Conservation (phyloP, 108 stramenopile genomes). For the Craspedostauros australis region DNA sequence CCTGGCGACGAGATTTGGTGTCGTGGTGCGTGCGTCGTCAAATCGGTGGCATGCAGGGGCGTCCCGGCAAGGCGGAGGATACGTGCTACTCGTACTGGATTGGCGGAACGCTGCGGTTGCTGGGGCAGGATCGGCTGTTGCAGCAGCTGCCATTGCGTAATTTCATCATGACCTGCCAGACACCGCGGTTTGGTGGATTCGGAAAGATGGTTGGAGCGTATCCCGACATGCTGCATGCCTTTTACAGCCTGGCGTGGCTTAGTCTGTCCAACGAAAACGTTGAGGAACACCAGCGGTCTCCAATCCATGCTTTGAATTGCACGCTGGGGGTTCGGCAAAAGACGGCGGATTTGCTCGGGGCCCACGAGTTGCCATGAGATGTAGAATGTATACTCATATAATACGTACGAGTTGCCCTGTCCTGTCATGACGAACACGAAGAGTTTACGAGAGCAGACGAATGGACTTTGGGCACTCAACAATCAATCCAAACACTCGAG, state of each 20-base stretch:
- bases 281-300: neutral
- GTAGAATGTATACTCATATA: too few relatives aligned
- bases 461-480: too few relatives aligned
- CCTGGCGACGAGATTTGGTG: constrained; percentile 50
- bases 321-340: constrained; percentile 18
- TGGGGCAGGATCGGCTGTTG: constrained; percentile 38
- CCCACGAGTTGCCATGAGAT: too few relatives aligned
- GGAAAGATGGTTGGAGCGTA: constrained; percentile 54
- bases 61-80: constrained; percentile 83
- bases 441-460: too few relatives aligned
- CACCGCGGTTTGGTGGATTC: constrained; percentile 60
- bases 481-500: too few relatives aligned
- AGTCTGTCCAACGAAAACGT: constrained; percentile 21
- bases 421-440: too few relatives aligned
- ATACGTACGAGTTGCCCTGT: too few relatives aligned
- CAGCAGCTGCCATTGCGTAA: constrained; percentile 39
- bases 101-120: constrained; percentile 70
- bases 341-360: too few relatives aligned
- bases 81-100: constrained; percentile 93
- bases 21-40: constrained; percentile 70
- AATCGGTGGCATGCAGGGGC: constrained; percentile 75
- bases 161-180: constrained; percentile 62
- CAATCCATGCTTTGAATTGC: constrained; percentile 12
- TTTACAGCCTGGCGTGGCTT: constrained; percentile 81
- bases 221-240: constrained; percentile 87